Evolutionary conservation across 208 protist genomes (phyloP).

Genomic region (Sergeia podlipaevii): DNA sequence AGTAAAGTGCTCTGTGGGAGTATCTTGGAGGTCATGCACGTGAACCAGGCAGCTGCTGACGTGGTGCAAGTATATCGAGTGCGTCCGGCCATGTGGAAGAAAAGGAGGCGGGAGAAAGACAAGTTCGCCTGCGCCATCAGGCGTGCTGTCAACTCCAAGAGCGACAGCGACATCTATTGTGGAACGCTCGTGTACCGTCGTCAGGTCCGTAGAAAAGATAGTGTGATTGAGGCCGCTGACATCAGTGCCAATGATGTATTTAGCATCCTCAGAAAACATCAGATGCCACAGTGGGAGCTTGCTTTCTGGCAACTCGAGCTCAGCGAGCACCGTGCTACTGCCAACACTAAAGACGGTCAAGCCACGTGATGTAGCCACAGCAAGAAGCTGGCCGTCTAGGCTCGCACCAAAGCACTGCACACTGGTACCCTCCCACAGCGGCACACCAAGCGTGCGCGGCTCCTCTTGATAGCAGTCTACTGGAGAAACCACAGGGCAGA

Average conservation of each 20-base stretch:
- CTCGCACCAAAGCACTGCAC: conserved; percentile 76
- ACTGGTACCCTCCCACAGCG: conserved; percentile 53
- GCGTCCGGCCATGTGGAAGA: conserved; percentile 43
- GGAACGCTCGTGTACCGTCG: conserved; percentile 26
- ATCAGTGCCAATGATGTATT: conserved; percentile 52
- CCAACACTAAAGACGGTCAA: conserved; percentile 39
- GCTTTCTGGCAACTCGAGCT: conserved; percentile 27
- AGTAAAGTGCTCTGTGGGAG: conserved; percentile 37
- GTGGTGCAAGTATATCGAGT: conserved; percentile 19
- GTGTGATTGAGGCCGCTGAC: conserved; percentile 44
- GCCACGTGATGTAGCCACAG: conserved; percentile 36
- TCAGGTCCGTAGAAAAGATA: conserved; percentile 34
- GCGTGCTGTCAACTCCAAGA: no score
- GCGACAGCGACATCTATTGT: conserved; percentile 43
- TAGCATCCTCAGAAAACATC: conserved; percentile 59
- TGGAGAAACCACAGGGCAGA: conserved; percentile 46
- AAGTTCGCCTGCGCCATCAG: conserved; percentile 30
- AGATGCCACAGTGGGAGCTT: conserved; percentile 33
- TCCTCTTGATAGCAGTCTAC: conserved; percentile 68
- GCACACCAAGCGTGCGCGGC: conserved; percentile 32
- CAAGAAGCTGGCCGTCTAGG: conserved; percentile 47
- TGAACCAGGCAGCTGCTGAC: background rate
- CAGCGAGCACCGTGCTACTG: conserved; percentile 31
- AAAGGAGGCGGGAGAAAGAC: conserved; percentile 37
- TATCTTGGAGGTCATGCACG: background rate